Conservation (phyloP, 176 grass and related monocot genomes). For the Olyra latifolia region DNA sequence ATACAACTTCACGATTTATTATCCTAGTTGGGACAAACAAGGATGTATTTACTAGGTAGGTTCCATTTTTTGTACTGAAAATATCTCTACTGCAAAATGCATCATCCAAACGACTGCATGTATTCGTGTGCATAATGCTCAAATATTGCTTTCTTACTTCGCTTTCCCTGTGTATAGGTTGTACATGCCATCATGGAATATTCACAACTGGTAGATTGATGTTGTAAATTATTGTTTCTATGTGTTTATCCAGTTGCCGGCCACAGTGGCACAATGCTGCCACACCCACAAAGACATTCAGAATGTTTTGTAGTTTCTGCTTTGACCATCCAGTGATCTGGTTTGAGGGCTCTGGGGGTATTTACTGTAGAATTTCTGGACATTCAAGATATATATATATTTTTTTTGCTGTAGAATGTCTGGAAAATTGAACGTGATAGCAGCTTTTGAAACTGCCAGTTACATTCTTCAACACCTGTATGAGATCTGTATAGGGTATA, state of each 20-base stretch:
- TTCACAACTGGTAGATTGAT: constrained; percentile 28
- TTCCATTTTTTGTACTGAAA: not conserved
- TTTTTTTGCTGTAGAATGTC: constrained; percentile 31
- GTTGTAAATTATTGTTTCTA: constrained; percentile 39
- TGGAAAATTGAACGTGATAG: constrained; percentile 29
- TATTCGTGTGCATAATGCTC: constrained; percentile 11
- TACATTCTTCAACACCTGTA: constrained; percentile 24
- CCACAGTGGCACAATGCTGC: not conserved
- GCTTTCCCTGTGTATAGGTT: constrained; percentile 20
- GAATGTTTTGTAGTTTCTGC: not conserved
- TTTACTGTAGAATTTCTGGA: constrained; percentile 36
- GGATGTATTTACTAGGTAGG: not conserved
- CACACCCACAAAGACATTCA: not conserved
- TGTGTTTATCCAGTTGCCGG: not conserved
- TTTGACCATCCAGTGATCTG: constrained; percentile 14
- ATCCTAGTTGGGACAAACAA: not conserved
- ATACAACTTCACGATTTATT: not conserved
- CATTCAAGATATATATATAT: not conserved
- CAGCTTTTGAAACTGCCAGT: constrained; percentile 1
- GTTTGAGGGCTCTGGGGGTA: constrained; percentile 19
- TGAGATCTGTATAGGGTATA: constrained; percentile 20
- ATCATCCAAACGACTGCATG: not conserved
- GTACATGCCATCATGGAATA: constrained; percentile 18
- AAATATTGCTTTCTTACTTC: constrained; percentile 18
- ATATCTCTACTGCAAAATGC: not conserved